Evolutionary conservation across 179 eudicot genomes (phyloP).

Genomic region (Beta macrorhiza): DNA sequence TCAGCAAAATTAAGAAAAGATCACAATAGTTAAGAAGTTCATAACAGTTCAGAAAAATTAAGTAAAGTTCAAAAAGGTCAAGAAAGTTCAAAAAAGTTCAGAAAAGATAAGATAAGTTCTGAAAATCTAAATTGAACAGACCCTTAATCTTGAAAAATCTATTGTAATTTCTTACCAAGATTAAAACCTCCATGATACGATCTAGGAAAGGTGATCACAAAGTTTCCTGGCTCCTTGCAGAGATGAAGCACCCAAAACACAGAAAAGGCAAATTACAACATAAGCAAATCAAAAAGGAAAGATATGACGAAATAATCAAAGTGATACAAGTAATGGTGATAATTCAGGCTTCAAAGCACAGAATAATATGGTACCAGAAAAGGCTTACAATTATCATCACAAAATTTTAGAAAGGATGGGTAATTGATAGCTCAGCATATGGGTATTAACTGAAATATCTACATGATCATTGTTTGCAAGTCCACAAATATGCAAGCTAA

Average conservation of each 20-base stretch:
- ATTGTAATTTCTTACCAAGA: conserved; percentile 55
- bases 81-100: too few species aligned
- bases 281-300: conserved; percentile 16
- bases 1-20: too few species aligned
- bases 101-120: too few species aligned
- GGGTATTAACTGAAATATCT: background rate
- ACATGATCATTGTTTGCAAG: background rate
- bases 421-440: background rate
- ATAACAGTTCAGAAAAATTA: too few species aligned
- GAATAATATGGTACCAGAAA: background rate
- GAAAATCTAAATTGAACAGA: too few species aligned
- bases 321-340: background rate
- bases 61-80: too few species aligned
- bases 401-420: background rate
- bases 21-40: too few species aligned
- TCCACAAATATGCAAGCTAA: background rate
- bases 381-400: background rate
- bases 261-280: conserved; percentile 7
- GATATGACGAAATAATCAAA: conserved; percentile 1
- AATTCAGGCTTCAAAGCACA: background rate
- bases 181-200: conserved; percentile 98
- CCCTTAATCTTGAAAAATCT: background rate
- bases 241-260: conserved; percentile 23
- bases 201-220: conserved; percentile 95
- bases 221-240: conserved; percentile 91